Evolutionary conservation across 805 yeast species (phyloP).

Genomic region (Zygotorulaspora florentina): DNA sequence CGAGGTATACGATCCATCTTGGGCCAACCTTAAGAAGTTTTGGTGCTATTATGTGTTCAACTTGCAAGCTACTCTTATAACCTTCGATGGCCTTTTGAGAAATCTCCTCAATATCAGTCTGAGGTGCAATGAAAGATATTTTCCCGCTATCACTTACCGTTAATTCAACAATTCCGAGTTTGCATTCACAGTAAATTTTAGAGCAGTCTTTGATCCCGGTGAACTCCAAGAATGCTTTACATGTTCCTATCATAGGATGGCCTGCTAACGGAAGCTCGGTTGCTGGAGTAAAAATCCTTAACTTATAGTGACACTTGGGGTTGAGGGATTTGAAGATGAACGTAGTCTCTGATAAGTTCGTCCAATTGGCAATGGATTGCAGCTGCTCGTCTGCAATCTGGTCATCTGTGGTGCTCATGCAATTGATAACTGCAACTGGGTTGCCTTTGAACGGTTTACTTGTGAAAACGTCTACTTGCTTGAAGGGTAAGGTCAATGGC

Average conservation of each 20-base stretch:
- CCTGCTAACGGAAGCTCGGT: slow-evolving; percentile 59
- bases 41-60: slow-evolving; percentile 21
- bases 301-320: slow-evolving; percentile 42
- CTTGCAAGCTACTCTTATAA: slow-evolving; percentile 13
- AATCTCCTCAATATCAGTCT: slow-evolving; percentile 16
- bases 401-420: slow-evolving; percentile 16
- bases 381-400: slow-evolving; percentile 39
- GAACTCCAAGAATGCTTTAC: slow-evolving; percentile 43
- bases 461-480: slow-evolving; percentile 38
- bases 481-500: slow-evolving; percentile 26
- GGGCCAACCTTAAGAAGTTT: slow-evolving; percentile 44
- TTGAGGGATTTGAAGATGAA: slow-evolving; percentile 43
- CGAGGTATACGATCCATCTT: slow-evolving; percentile 40
- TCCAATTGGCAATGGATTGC: slow-evolving; percentile 53
- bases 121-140: slow-evolving; percentile 32
- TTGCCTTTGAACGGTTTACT: slow-evolving; percentile 42
- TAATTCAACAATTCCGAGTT: slow-evolving; percentile 41
- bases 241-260: slow-evolving; percentile 57
- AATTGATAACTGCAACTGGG: slow-evolving; percentile 48
- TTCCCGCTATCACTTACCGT: slow-evolving; percentile 20
- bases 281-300: slow-evolving; percentile 47
- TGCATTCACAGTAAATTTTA: slow-evolving; percentile 42
- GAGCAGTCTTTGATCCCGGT: slow-evolving; percentile 28
- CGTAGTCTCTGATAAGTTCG: slow-evolving; percentile 56
- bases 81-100: slow-evolving; percentile 6